Percentiles rank a stretch among this genome's conserved stretches.
phyloP scores from a whole-genome alignment of 2,329 filamentous ascomycete species.

The Ophiocordyceps camponoti-saundersi region DNA sequence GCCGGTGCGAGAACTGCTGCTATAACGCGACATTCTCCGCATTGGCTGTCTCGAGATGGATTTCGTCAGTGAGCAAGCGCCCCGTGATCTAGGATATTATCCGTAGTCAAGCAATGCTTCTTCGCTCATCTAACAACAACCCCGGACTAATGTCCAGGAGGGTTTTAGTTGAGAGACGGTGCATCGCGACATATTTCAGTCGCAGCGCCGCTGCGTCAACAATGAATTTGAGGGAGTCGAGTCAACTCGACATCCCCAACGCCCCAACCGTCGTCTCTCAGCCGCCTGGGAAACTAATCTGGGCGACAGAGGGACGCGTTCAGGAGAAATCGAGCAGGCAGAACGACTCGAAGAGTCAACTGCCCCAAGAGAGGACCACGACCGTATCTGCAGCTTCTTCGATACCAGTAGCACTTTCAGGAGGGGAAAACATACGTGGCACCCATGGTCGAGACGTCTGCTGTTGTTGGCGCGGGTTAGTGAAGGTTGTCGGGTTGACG shows the following conservation, averaged over 20 bases:
- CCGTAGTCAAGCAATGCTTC: background rate
- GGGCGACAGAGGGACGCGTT: constrained; percentile 37
- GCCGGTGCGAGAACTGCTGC: constrained; percentile 89
- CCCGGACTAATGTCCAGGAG: constrained; percentile 30
- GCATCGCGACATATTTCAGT: constrained; percentile 11
- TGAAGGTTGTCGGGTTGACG: constrained; percentile 11
- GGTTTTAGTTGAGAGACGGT: constrained; percentile 15
- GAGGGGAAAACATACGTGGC: constrained; percentile 35
- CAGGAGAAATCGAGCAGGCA: constrained; percentile 69
- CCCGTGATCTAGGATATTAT: constrained; percentile 1
- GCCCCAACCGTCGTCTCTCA: constrained; percentile 50
- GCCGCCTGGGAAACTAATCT: constrained; percentile 30
- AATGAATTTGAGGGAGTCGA: constrained; percentile 67
- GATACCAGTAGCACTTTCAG: constrained; percentile 27
- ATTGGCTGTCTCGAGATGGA: constrained; percentile 69
- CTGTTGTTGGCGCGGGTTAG: constrained; percentile 20
- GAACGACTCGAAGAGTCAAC: constrained; percentile 16
- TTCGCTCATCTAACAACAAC: constrained; percentile 60
- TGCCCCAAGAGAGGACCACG: constrained; percentile 70
- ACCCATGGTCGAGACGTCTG: constrained; percentile 24
- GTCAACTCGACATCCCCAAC: constrained; percentile 55
- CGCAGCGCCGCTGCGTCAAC: constrained; percentile 25
- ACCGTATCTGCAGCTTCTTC: constrained; percentile 48
- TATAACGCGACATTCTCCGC: constrained; percentile 78
- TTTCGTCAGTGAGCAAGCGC: constrained; percentile 59